Conservation (phyloP, 225 moss, liverwort and hornwort species). For the Pseudoscleropodium purum region DNA sequence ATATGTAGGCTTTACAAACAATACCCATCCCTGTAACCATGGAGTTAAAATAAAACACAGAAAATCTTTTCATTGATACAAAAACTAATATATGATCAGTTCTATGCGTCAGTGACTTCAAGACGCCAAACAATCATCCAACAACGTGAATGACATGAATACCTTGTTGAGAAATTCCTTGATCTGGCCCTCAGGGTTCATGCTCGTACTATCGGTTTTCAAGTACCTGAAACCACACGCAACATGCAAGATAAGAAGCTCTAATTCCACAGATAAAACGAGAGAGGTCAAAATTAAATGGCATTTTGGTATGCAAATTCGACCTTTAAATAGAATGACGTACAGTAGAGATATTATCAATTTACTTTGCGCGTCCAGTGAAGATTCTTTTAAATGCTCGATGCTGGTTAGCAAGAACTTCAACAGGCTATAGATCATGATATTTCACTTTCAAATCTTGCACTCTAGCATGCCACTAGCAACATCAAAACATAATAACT, state of each 20-base stretch:
- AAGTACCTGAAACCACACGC: conserved; percentile 16
- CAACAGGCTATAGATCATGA: background rate
- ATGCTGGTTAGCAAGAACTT: background rate
- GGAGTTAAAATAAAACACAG: background rate
- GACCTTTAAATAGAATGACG: background rate
- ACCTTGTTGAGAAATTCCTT: conserved; percentile 57
- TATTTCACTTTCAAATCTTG: background rate
- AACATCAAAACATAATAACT: background rate
- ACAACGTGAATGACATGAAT: background rate
- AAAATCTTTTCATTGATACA: background rate
- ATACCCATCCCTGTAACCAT: background rate
- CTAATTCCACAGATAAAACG: background rate
- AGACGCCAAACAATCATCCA: background rate
- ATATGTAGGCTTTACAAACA: background rate
- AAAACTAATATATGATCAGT: background rate
- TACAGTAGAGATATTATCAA: background rate
- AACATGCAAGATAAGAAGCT: background rate
- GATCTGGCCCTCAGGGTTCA: conserved; percentile 29
- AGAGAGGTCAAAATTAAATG: background rate
- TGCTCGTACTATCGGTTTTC: conserved; percentile 12
- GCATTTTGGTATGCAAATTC: background rate
- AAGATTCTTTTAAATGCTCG: background rate
- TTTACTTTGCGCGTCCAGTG: background rate
- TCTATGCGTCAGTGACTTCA: background rate
- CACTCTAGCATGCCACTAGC: background rate